Base-by-base conservation (phyloP, 148 eudicot species). In the Arctostaphylos glauca region DNA sequence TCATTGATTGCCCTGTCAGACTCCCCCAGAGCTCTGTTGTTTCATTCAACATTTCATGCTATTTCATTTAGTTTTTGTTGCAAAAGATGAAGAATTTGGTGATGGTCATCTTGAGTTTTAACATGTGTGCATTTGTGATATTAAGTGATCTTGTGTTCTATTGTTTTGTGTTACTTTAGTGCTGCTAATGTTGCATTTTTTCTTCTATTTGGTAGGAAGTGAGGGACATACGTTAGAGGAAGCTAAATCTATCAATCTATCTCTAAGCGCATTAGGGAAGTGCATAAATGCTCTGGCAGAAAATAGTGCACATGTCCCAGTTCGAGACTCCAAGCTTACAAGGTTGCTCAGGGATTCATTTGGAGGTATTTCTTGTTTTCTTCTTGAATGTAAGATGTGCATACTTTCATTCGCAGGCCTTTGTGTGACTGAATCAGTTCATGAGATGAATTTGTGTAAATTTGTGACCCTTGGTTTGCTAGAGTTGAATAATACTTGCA, bases 251-350 rank as follows among this genome's bases (percentile, higher is more conserved):
- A 97, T 97, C 79, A 97, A 97, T 90, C 98, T 97, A 46, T 97
- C 99, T 49, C 93, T 97, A 83, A 97, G 98, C 87, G 97, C 98
- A 77, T 84, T 97, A 83, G 99, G 99, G 54, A 97, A 97, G 88
- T 97, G 99, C 89, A 97, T 97, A 86, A 97, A 97, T 92, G 99
- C 99, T 44, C 88, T 97, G 86, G 99, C 99, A 81, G 99, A 97
- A 88, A 97, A 94, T 86, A 92, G 98, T 78, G 85, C 99, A 80
- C 99, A 97, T 90, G 99, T 97, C 50, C 99, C 99, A 43, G 91
- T 97, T 84, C 98, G 99, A 76, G 99, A 97, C 86, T 97, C 99
- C 18, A 97, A 97, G 86, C 97, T 97, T 75, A 97, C 99, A 13
- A 94, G 99, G 89, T 88, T 97, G 87, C 99, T 97, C 67, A 93